phyloP scores from a whole-genome alignment of 441 rosid genomes.

The Aquilaria agallochum region DNA sequence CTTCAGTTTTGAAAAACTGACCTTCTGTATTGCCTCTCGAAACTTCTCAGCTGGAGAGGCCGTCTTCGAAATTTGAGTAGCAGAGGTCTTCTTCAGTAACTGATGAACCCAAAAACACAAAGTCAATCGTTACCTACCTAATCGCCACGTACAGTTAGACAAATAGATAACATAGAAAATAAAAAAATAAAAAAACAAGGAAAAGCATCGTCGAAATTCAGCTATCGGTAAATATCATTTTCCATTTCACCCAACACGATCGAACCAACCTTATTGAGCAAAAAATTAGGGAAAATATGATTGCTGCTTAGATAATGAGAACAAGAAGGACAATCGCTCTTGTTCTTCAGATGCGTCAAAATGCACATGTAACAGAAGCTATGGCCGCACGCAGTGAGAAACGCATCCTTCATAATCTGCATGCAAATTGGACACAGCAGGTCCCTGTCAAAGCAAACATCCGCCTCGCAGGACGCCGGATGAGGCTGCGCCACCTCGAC shows the following conservation, averaged over 20 bases:
- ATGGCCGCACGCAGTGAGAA: conserved; percentile 43
- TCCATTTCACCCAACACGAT: too few species aligned
- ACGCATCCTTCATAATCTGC: conserved; percentile 45
- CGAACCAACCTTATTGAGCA: conserved; percentile 37
- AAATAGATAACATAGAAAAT: background rate
- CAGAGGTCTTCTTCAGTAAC: conserved; percentile 38
- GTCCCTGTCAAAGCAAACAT: conserved; percentile 30
- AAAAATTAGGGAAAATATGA: conserved; percentile 40
- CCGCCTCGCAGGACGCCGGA: conserved; percentile 1
- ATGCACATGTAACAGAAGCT: conserved; percentile 53
- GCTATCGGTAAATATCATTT: too few species aligned
- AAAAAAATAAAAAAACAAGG: background rate
- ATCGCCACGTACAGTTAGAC: too few species aligned
- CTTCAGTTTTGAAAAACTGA: conserved; percentile 14
- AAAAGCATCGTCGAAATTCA: too few species aligned
- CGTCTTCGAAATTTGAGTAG: conserved; percentile 26
- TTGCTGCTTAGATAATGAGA: conserved; percentile 27
- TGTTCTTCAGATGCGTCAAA: conserved; percentile 37
- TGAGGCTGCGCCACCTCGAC: conserved; percentile 3
- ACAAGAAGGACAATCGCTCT: conserved; percentile 49
- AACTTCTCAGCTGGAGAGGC: conserved; percentile 34
- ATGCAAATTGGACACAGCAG: conserved; percentile 47
- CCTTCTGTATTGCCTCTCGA: conserved; percentile 36
- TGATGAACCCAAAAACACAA: conserved; percentile 5
- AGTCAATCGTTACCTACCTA: too few species aligned